A percentile compares a stretch with the other conserved stretches of the same genome.
phyloP scores from a whole-genome alignment of 208 protist species.

The Dictyostelium gargantuum region DNA sequence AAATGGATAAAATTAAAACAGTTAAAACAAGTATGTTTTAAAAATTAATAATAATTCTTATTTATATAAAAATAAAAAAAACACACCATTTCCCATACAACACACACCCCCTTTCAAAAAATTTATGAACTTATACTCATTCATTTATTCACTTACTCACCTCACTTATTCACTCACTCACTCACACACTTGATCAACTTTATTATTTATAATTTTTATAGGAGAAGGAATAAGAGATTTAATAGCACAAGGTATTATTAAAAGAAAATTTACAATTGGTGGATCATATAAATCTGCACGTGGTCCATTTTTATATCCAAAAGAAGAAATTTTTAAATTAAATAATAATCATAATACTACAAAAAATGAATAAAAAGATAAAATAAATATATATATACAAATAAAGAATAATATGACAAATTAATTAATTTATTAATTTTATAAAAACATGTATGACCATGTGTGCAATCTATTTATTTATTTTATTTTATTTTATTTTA shows the following conservation, averaged over 20 bases:
- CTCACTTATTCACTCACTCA: too few relatives aligned
- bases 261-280: conserved; percentile 50
- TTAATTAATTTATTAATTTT: too few relatives aligned
- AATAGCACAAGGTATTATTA: conserved; percentile 33
- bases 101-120: too few relatives aligned
- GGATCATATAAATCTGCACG: conserved; percentile 3
- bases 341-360: neutral
- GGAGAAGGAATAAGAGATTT: conserved; percentile 45
- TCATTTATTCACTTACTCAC: too few relatives aligned
- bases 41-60: too few relatives aligned
- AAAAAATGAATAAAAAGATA: conserved; percentile 1
- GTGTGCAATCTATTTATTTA: too few relatives aligned
- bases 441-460: too few relatives aligned
- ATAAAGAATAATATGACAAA: too few relatives aligned
- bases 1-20: conserved; percentile 40
- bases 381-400: too few relatives aligned
- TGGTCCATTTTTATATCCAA: conserved; percentile 48
- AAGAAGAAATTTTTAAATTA: neutral
- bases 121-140: neutral
- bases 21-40: conserved; percentile 33
- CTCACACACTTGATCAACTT: too few relatives aligned
- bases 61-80: neutral
- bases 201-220: too few relatives aligned
- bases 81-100: neutral
- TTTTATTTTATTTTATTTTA: too few relatives aligned